Evolutionary conservation across 2,329 filamentous ascomycete species (phyloP).

Genomic region (Aspergillus sp.): DNA sequence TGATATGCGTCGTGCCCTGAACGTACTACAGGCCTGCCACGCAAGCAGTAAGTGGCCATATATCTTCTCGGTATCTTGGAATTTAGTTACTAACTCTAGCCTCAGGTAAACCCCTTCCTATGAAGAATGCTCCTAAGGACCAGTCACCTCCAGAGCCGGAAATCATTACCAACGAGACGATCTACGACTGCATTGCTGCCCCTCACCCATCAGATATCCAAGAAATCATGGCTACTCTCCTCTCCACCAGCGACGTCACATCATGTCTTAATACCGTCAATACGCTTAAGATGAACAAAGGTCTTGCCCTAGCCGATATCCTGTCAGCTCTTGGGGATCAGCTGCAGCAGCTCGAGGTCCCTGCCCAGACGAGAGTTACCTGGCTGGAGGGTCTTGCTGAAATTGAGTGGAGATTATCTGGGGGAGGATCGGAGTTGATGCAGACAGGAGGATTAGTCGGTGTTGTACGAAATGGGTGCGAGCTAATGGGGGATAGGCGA

Average conservation of each 20-base stretch:
- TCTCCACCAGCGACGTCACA: constrained; percentile 81
- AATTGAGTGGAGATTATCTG: constrained; percentile 85
- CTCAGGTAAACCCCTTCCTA: constrained; percentile 62
- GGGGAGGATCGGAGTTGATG: constrained; percentile 78
- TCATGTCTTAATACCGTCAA: constrained; percentile 86
- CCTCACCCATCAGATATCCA: constrained; percentile 85
- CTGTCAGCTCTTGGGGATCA: constrained; percentile 82
- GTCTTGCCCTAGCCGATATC: constrained; percentile 88
- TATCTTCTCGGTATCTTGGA: neutral
- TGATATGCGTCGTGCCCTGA: constrained; percentile 91
- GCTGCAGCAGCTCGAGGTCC: constrained; percentile 75
- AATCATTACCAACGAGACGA: constrained; percentile 82
- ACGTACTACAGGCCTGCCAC: constrained; percentile 94
- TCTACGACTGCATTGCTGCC: constrained; percentile 96
- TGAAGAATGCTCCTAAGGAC: constrained; percentile 56
- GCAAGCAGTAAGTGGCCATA: constrained; percentile 65
- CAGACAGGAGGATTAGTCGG: constrained; percentile 93
- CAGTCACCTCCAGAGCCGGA: constrained; percentile 63
- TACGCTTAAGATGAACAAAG: constrained; percentile 77
- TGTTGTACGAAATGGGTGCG: constrained; percentile 79
- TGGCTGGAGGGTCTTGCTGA: constrained; percentile 91
- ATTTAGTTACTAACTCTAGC: too few species aligned
- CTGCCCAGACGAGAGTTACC: constrained; percentile 76
- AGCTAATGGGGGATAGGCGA: constrained; percentile 54
- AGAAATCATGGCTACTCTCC: constrained; percentile 76